Evolutionary conservation across 2,329 filamentous ascomycete species (phyloP).

Genomic region (Cyphellophora europaea): DNA sequence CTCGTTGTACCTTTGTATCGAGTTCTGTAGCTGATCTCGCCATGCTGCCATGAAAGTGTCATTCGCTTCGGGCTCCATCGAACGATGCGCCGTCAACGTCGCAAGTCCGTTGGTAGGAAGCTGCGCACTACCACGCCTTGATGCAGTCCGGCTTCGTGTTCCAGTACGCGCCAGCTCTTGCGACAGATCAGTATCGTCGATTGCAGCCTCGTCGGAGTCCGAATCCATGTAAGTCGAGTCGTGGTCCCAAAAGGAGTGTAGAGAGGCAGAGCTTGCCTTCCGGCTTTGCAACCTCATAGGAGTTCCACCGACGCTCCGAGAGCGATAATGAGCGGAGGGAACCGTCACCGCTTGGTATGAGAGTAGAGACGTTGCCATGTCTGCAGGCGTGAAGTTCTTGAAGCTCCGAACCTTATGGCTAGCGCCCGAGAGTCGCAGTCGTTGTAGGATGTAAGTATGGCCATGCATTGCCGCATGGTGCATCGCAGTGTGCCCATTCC

Average conservation of each 20-base stretch:
- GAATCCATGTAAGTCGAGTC: slow-evolving; percentile 30
- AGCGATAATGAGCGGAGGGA: slow-evolving; percentile 53
- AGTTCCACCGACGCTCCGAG: slow-evolving; percentile 52
- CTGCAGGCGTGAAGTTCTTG: slow-evolving; percentile 60
- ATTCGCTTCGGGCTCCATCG: neutral
- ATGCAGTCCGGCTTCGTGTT: slow-evolving; percentile 5
- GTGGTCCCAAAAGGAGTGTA: slow-evolving; percentile 59
- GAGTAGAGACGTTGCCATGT: slow-evolving; percentile 58
- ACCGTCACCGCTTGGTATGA: slow-evolving; percentile 56
- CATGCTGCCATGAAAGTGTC: slow-evolving; percentile 55
- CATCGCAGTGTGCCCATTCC: slow-evolving; percentile 71
- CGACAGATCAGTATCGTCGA: neutral
- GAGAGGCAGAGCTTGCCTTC: slow-evolving; percentile 55
- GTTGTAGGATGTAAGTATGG: slow-evolving; percentile 65
- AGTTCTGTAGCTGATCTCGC: slow-evolving; percentile 63
- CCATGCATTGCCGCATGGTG: slow-evolving; percentile 72
- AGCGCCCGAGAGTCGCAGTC: slow-evolving; percentile 63
- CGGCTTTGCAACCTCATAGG: slow-evolving; percentile 48
- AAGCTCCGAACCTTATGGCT: slow-evolving; percentile 62
- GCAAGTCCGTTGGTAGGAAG: neutral
- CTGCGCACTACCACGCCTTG: slow-evolving; percentile 14
- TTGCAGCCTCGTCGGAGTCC: slow-evolving; percentile 29
- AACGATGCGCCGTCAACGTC: no score
- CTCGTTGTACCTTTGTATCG: slow-evolving; percentile 69
- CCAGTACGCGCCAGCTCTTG: slow-evolving; percentile 1